phyloP scores from a whole-genome alignment of 2,329 filamentous ascomycete genomes.

The Aspergillus floridensis region DNA sequence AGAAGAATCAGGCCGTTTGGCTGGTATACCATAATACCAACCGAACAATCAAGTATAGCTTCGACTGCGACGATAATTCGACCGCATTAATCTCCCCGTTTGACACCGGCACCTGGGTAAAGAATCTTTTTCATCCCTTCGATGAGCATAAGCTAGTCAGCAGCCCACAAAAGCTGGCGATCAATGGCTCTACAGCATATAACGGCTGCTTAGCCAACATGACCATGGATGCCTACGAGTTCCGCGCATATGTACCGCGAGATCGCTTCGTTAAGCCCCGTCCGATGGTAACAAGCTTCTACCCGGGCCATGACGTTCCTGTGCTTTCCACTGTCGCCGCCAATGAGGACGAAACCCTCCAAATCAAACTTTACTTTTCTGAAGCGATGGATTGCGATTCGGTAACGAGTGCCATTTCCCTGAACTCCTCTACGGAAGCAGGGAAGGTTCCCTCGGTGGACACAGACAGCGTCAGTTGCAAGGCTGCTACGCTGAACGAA shows the following conservation, averaged over 20 bases:
- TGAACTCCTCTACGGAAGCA: conserved; percentile 53
- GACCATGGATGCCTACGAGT: conserved; percentile 55
- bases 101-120: conserved; percentile 52
- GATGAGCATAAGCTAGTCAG: conserved; percentile 52
- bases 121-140: conserved; percentile 61
- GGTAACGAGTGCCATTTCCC: conserved; percentile 48
- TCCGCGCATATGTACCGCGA: conserved; percentile 57
- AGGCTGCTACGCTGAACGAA: conserved; percentile 32
- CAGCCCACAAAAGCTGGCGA: conserved; percentile 45
- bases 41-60: conserved; percentile 50
- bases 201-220: conserved; percentile 57
- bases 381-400: conserved; percentile 58
- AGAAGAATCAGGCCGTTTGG: conserved; percentile 46
- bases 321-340: conserved; percentile 47
- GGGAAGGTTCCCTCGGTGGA: conserved; percentile 46
- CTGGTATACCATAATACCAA: conserved; percentile 46
- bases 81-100: conserved; percentile 57
- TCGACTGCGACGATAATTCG: conserved; percentile 52
- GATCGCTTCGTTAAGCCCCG: conserved; percentile 50
- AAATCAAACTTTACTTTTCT: conserved; percentile 57
- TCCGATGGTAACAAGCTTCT: conserved; percentile 59
- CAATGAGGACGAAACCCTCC: conserved; percentile 42
- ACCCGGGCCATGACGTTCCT: conserved; percentile 59
- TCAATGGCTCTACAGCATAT: conserved; percentile 44
- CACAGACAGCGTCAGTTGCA: conserved; percentile 45